A percentile compares a stretch with the other conserved stretches of the same genome.
These are phyloP conservation scores for Acer negundo DNA, from an alignment of 345 rosid species.

Conservation along the genomic window DNA sequence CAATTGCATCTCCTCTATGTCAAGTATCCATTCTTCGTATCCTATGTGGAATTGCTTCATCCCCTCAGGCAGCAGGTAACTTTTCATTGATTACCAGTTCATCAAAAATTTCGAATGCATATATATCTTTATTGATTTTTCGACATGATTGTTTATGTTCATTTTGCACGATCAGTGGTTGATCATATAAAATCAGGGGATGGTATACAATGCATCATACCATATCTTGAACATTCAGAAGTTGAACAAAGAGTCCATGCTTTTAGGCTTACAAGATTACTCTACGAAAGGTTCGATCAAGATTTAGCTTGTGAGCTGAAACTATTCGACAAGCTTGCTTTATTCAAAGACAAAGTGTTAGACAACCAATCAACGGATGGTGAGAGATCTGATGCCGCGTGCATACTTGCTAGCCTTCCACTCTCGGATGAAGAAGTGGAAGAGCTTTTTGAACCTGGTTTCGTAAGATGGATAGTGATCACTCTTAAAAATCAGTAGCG, in stretches of 20 bases:
- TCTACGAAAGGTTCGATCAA: slow-evolving; percentile 36
- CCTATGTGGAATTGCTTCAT: slow-evolving; percentile 41
- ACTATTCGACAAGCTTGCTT: slow-evolving; percentile 25
- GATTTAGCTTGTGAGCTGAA: slow-evolving; percentile 37
- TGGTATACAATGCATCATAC: slow-evolving; percentile 33
- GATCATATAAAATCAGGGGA: slow-evolving; percentile 32
- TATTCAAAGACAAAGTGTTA: slow-evolving; percentile 36
- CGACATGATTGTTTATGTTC: no score
- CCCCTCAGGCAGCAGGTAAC: slow-evolving; percentile 50
- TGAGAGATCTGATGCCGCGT: slow-evolving; percentile 47
- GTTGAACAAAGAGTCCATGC: slow-evolving; percentile 37
- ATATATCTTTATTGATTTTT: background rate
- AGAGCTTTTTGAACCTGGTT: slow-evolving; percentile 35
- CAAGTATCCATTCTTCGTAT: slow-evolving; percentile 23
- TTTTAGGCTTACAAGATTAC: slow-evolving; percentile 37
- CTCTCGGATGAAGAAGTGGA: slow-evolving; percentile 34
- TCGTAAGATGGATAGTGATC: slow-evolving; percentile 35
- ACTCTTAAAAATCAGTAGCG: slow-evolving; percentile 24
- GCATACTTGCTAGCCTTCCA: slow-evolving; percentile 45
- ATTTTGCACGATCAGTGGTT: slow-evolving; percentile 37
- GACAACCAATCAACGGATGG: slow-evolving; percentile 34
- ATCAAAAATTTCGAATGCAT: background rate
- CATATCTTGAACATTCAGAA: slow-evolving; percentile 35
- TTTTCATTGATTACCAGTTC: background rate
- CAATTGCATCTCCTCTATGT: slow-evolving; percentile 22